Evolutionary conservation across 202 grass and related monocot species (phyloP).

Genomic region (Saccharum hybrid): DNA sequence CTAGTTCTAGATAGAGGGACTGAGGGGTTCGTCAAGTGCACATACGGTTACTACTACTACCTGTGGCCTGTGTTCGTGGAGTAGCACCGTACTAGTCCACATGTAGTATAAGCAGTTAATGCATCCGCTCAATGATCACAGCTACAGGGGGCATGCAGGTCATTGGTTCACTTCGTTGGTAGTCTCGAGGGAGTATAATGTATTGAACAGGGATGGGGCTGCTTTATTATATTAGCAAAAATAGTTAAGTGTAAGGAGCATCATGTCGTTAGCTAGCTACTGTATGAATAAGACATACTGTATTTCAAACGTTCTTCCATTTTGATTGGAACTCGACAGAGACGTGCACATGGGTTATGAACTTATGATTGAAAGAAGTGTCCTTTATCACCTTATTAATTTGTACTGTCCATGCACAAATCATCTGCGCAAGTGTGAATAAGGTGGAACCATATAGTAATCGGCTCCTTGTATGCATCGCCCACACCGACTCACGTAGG

Average conservation of each 20-base stretch:
- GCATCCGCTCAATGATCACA: no score
- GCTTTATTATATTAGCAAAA: no score
- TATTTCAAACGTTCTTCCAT: not conserved
- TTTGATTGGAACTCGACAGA: not conserved
- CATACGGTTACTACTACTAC: not conserved
- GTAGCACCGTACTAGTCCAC: no score
- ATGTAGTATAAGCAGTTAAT: no score
- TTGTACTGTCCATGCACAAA: not conserved
- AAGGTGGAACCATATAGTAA: not conserved
- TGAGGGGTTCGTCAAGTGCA: not conserved
- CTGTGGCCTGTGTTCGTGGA: no score
- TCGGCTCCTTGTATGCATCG: not conserved
- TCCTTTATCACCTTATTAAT: not conserved
- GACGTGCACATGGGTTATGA: not conserved
- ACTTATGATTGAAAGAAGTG: not conserved
- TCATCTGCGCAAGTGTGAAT: not conserved
- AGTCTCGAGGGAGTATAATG: no score
- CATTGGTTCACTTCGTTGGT: no score
- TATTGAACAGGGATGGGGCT: no score
- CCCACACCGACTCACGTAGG: not conserved
- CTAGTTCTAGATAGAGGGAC: no score
- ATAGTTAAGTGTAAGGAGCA: not conserved
- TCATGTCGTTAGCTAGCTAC: not conserved
- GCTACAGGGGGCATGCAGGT: no score
- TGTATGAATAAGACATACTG: not conserved